Base-by-base conservation (phyloP, 1,139 yeast genomes). In the Arxiozyma slooffiae region DNA sequence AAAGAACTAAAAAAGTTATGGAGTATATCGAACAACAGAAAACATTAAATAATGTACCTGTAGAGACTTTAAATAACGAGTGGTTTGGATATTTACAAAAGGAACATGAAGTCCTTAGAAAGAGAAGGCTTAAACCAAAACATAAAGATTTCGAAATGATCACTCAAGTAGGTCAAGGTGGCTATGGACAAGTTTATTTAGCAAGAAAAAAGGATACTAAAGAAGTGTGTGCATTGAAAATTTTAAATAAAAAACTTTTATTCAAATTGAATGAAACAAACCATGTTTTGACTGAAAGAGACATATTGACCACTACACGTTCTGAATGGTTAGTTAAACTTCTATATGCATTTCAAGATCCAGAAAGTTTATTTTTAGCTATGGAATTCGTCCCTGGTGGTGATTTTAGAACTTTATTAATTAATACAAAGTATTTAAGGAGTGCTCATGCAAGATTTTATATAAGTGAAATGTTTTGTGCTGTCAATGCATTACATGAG, bases 361-460 rank as follows among this genome's bases (percentile, higher is more conserved):
- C 83, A 0, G 92, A 85, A 54, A 86, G 86, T 66, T 87, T 94
- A 41, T 94, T 87, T 61, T 75, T 94, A 62, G 98, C 98, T 2
- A 94, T 94, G 99, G 98, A 94, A 67, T 94, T 87, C 68, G 98
- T 94, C 9, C 97, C 98, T 4, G 99, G 99, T 53, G 99, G 99
- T 48, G 99, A 94, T 67, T 94, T 88, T 72, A 82, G 99, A 65
- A 94, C 98, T 1, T 72, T 94, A 57, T 78, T 94, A 58, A 90
- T 89, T 68, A 92, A 90, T 65, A 90, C 97, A 6, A 96, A 96
- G 38, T 86, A 86, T 53, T 73, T 94, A 60, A 87, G 87, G 54
- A 96, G 97, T 6, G 89, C 95, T 7, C 98, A 94, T 67, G 95
- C 98, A 1, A 78, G 97, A 54, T 94, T 92, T 68, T 94, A 94